Percentiles rank a stretch among this genome's conserved stretches.
phyloP scores from a whole-genome alignment of 1,284 basidiomycete species.

The Flammula alnicola region DNA sequence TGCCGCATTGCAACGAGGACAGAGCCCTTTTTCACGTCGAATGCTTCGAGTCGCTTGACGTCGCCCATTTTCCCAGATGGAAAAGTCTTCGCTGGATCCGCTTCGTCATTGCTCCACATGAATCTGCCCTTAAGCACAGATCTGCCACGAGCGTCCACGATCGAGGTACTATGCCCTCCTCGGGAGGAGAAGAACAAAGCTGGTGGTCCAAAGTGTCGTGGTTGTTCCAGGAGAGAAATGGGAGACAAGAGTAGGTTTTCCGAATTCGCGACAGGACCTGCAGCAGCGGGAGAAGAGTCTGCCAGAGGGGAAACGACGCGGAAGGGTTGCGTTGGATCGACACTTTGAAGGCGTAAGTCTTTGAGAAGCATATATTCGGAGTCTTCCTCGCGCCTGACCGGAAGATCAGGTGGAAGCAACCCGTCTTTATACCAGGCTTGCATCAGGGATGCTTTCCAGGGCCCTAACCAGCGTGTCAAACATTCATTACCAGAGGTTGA shows the following conservation, averaged over 20 bases:
- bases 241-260: constrained; percentile 72
- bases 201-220: constrained; percentile 82
- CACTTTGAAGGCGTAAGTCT: constrained; percentile 72
- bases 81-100: constrained; percentile 47
- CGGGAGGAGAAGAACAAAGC: constrained; percentile 86
- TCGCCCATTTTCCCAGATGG: constrained; percentile 67
- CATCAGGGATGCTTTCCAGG: constrained; percentile 85
- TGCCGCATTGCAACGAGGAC: constrained; percentile 82
- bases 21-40: constrained; percentile 73
- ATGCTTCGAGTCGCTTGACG: constrained; percentile 77
- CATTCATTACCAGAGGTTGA: constrained; percentile 12
- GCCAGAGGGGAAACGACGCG: constrained; percentile 50
- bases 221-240: constrained; percentile 80
- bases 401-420: constrained; percentile 76
- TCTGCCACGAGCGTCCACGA: constrained; percentile 81
- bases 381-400: constrained; percentile 77
- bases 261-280: constrained; percentile 29
- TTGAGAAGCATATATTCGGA: constrained; percentile 66
- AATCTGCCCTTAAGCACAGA: constrained; percentile 81
- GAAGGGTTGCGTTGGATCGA: constrained; percentile 81
- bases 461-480: constrained; percentile 52
- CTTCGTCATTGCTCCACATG: constrained; percentile 72
- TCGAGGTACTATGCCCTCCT: constrained; percentile 82
- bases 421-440: constrained; percentile 86
- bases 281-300: constrained; percentile 22